Conservation (phyloP, 2,329 filamentous ascomycete species). For the Daldinia eschscholtzii region DNA sequence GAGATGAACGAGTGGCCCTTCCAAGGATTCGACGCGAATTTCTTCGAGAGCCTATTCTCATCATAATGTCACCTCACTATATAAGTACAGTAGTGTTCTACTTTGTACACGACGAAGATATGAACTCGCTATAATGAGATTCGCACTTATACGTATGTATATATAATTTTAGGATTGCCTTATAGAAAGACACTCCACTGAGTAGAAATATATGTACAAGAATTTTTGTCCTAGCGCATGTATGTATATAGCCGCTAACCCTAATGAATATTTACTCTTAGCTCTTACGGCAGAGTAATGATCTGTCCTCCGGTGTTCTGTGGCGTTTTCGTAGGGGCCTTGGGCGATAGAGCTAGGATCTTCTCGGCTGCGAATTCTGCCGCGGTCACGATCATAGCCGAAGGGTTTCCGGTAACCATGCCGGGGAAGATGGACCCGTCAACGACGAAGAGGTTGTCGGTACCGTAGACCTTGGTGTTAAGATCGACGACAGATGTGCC, state of each 20-base stretch:
- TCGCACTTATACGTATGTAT: constrained; percentile 34
- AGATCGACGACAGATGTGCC: constrained; percentile 73
- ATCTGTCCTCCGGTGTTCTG: constrained; percentile 45
- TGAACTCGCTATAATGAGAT: constrained; percentile 12
- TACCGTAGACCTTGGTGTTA: constrained; percentile 75
- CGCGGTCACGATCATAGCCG: constrained; percentile 57
- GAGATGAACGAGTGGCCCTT: constrained; percentile 58
- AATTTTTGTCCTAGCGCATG: constrained; percentile 29
- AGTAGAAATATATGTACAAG: constrained; percentile 41
- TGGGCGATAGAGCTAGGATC: constrained; percentile 50
- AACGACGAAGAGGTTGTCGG: constrained; percentile 76
- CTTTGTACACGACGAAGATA: neutral
- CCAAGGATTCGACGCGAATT: constrained; percentile 55
- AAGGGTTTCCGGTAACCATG: constrained; percentile 76
- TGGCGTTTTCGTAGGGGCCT: constrained; percentile 35
- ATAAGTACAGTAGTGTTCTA: neutral
- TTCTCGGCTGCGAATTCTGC: constrained; percentile 56
- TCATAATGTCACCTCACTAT: neutral
- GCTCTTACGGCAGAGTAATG: constrained; percentile 35
- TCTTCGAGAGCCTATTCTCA: constrained; percentile 48
- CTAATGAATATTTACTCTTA: neutral
- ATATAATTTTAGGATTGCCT: constrained; percentile 30
- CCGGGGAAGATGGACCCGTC: constrained; percentile 78
- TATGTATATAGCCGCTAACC: constrained; percentile 15
- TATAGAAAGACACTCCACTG: constrained; percentile 12